A percentile compares a stretch with the other conserved stretches of the same genome.
Conservation (phyloP, 345 rosid species). For the Salix purpurea region DNA sequence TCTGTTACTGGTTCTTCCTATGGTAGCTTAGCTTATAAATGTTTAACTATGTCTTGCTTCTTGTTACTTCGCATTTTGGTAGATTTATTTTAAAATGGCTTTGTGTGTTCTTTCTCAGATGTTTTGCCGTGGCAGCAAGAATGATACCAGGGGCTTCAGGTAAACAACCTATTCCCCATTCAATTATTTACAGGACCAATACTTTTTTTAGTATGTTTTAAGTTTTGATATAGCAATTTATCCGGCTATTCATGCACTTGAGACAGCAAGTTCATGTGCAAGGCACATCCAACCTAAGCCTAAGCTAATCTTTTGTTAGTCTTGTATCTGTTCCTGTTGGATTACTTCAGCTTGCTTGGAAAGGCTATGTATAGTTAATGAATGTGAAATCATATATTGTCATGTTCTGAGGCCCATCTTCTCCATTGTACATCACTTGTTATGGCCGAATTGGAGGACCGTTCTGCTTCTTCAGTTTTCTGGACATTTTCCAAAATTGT, state of each 20-base stretch:
- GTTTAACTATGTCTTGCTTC: background rate
- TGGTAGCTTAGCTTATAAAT: background rate
- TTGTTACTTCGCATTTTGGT: background rate
- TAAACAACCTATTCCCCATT: slow-evolving; percentile 18
- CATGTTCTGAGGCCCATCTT: background rate
- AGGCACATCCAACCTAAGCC: background rate
- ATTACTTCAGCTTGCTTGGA: background rate
- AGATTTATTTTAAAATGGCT: background rate
- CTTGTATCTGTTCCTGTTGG: background rate
- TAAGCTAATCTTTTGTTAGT: background rate
- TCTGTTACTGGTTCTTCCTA: background rate
- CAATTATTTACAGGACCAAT: background rate
- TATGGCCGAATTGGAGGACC: background rate
- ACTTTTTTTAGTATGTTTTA: background rate
- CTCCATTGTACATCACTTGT: background rate
- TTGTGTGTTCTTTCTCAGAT: slow-evolving; percentile 47
- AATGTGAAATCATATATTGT: background rate
- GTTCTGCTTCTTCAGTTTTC: background rate
- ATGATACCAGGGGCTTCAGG: slow-evolving; percentile 95
- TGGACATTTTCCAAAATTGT: background rate
- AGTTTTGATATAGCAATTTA: background rate
- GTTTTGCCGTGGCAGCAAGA: slow-evolving; percentile 97
- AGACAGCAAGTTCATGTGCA: background rate
- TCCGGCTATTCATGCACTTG: background rate
- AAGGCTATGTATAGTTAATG: background rate